Conservation (phyloP, 2,329 filamentous ascomycete genomes). For the Arthrobotrys entomopaga region DNA sequence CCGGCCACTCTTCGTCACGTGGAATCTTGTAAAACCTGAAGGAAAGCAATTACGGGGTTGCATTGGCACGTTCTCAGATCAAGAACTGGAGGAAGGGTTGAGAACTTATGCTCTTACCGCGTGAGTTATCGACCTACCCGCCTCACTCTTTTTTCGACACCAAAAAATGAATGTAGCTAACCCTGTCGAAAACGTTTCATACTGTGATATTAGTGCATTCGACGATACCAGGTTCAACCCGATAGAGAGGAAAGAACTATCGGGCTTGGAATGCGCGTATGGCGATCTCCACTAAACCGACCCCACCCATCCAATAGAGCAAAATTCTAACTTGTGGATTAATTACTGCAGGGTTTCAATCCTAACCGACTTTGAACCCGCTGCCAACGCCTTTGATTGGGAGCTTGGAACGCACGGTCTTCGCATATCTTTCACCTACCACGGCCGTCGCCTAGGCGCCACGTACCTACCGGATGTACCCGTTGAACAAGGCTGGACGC, state of each 20-base stretch:
- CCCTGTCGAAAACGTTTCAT: not conserved
- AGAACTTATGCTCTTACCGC: constrained; percentile 84
- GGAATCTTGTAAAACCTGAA: constrained; percentile 74
- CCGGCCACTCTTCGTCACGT: constrained; percentile 90
- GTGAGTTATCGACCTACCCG: constrained; percentile 62
- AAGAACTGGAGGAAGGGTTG: constrained; percentile 77
- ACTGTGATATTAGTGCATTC: constrained; percentile 64
- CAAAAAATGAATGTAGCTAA: not conserved
- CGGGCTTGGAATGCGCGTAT: constrained; percentile 65
- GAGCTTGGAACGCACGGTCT: constrained; percentile 85
- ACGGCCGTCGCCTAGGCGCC: constrained; percentile 77
- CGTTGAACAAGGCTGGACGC: constrained; percentile 90
- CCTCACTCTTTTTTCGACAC: not conserved
- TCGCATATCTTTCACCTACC: constrained; percentile 82
- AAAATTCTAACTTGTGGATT: not conserved
- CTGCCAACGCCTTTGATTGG: constrained; percentile 82
- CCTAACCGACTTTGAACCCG: constrained; percentile 84
- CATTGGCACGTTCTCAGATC: constrained; percentile 90
- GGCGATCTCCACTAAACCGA: not conserved
- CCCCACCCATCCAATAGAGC: not conserved
- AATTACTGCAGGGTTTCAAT: constrained; percentile 75
- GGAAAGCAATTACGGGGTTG: constrained; percentile 76
- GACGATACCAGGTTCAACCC: constrained; percentile 73
- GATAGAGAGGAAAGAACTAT: constrained; percentile 68
- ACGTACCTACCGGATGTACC: constrained; percentile 95